Base-by-base conservation (phyloP, 768 basidiomycete genomes). In the Phlegmacium glaucopus region DNA sequence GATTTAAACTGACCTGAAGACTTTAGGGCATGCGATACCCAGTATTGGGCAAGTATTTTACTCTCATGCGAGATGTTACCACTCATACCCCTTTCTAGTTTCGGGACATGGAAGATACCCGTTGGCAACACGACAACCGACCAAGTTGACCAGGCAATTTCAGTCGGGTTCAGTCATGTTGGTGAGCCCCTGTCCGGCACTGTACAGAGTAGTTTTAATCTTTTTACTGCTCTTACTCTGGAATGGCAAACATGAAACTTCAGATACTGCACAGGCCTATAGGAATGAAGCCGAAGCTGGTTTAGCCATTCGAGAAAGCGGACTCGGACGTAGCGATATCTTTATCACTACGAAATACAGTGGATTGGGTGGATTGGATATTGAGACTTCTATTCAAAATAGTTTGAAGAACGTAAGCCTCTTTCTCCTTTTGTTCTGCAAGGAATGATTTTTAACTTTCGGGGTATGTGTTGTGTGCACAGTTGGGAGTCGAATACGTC, bases 341-440 rank as follows among this genome's bases (percentile, higher is more conserved):
- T 86, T 72, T 61, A 74, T 88, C 52, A 86, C 83, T 3, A 85
- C 83, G 26, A 85, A 85, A 56, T 84, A 75, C 55, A 80, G 80
- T 11, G 79, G 79, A 1, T 42, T 63, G 43, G 59, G 74, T 43
- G 77, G 74, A 2, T 61, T 80, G 44, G 76, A 77, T 49, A 77
- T 82, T 27, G 69, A 70, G 47, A 77, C 74, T 1, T 81, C 80
- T 10, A 79, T 83, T 37, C 59, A 71, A 25, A 72, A 81, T 53
- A 83, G 80, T 45, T 54, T 86, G 48, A 67, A 75, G 48, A 77
- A 77, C 37, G 82, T 82, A 50, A 36, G 77, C 61, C 26, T 17
- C 7, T 27, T 11, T 40, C 27, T 17, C 15, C 5, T 22, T 32
- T 18, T 13, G 6, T 17, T 17, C 2, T n/a, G n/a, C n/a, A n/a